These are phyloP conservation scores for Elongisporangium anandrum DNA, from an alignment of 352 stramenopile species.

Conservation along the genomic window DNA sequence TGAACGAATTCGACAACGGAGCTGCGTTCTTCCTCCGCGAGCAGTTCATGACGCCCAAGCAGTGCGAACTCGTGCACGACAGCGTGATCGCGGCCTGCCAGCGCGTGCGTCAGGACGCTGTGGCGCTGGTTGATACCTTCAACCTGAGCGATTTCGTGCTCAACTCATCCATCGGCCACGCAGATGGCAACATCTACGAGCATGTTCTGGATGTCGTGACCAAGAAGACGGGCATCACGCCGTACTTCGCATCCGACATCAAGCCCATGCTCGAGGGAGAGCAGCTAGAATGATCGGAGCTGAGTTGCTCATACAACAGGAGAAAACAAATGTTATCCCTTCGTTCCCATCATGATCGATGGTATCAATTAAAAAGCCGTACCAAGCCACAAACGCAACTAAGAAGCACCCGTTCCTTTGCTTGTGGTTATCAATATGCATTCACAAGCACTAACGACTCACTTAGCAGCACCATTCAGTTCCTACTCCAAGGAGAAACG, in stretches of 20 bases:
- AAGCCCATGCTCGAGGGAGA: constrained; percentile 62
- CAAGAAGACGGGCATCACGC: constrained; percentile 30
- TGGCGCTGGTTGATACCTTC: constrained; percentile 71
- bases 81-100: constrained; percentile 37
- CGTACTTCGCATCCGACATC: constrained; percentile 54
- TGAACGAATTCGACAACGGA: constrained; percentile 58
- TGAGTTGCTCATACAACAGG: no score
- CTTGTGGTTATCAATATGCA: neutral
- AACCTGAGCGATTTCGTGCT: constrained; percentile 67
- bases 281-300: constrained; percentile 13
- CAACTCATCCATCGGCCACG: constrained; percentile 58
- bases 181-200: constrained; percentile 77
- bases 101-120: constrained; percentile 49
- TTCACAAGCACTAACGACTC: neutral
- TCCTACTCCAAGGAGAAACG: constrained; percentile 11
- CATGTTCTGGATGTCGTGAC: constrained; percentile 37
- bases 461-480: neutral
- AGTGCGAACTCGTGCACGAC: constrained; percentile 44
- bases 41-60: constrained; percentile 45
- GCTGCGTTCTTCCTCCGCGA: constrained; percentile 55
- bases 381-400: no score
- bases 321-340: no score
- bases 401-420: no score
- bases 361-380: no score
- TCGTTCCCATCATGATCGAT: no score